A percentile compares a stretch with the other conserved stretches of the same genome.
These are phyloP conservation scores for Paspalum notatum DNA, from an alignment of 176 grass and related monocot genomes.

Conservation along the genomic window DNA sequence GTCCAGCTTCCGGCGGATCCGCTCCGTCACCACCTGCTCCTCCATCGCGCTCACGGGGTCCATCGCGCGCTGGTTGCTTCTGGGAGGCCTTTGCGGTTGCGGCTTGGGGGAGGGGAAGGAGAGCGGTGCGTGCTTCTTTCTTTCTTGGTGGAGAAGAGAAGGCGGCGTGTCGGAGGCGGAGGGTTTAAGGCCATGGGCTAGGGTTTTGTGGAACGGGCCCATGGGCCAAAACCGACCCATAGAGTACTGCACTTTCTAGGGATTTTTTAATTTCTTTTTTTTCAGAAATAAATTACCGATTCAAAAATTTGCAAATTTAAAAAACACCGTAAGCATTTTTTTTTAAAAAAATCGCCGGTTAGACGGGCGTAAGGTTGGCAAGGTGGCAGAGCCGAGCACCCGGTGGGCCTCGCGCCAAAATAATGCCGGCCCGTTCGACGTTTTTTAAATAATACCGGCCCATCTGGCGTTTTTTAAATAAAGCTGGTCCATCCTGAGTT, in stretches of 20 bases:
- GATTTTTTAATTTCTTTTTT: too few relatives aligned
- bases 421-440: too few relatives aligned
- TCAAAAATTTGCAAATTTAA: too few relatives aligned
- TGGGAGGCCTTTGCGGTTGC: not conserved
- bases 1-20: conserved; percentile 77
- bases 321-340: too few relatives aligned
- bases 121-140: not conserved
- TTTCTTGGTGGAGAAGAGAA: conserved; percentile 18
- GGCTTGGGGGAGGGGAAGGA: conserved; percentile 17
- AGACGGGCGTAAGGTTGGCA: too few relatives aligned
- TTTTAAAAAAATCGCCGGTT: too few relatives aligned
- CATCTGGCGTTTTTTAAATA: too few relatives aligned
- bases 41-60: conserved; percentile 66
- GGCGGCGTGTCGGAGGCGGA: not conserved
- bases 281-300: too few relatives aligned
- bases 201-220: conserved; percentile 22
- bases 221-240: not conserved
- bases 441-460: too few relatives aligned
- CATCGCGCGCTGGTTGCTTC: conserved; percentile 20
- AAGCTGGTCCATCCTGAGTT: too few relatives aligned
- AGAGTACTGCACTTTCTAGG: not conserved
- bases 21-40: conserved; percentile 65
- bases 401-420: too few relatives aligned
- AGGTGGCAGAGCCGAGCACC: too few relatives aligned
- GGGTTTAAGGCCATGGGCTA: conserved; percentile 39